phyloP scores from a whole-genome alignment of 2,329 filamentous ascomycete species.

The Xylariales sp. region DNA sequence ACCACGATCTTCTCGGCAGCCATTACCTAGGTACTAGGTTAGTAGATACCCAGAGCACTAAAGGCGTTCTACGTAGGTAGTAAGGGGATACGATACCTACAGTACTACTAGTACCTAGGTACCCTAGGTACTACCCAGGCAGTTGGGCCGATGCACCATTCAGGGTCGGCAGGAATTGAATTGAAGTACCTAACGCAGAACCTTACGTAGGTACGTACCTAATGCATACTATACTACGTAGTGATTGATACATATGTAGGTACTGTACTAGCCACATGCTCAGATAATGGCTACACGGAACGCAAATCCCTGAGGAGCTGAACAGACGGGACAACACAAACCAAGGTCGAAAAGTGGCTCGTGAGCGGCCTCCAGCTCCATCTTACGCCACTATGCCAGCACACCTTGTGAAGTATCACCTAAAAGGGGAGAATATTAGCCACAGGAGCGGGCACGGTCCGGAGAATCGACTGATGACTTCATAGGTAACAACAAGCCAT shows the following conservation, averaged over 20 bases:
- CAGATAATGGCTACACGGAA: background rate
- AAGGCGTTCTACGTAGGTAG: too few relatives aligned
- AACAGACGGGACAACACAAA: conserved; percentile 22
- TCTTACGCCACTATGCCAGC: conserved; percentile 30
- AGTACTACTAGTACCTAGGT: too few relatives aligned
- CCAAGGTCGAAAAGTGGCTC: conserved; percentile 25
- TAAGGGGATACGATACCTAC: too few relatives aligned
- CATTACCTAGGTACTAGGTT: background rate
- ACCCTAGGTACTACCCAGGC: too few relatives aligned
- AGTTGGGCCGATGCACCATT: too few relatives aligned
- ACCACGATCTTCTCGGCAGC: background rate
- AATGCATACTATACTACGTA: too few relatives aligned
- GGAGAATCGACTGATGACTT: conserved; percentile 31
- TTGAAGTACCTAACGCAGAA: too few relatives aligned
- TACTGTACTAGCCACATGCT: background rate
- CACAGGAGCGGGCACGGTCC: conserved; percentile 33
- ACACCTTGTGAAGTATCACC: conserved; percentile 15
- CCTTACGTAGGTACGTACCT: too few relatives aligned
- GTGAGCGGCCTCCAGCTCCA: conserved; percentile 37
- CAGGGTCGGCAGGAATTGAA: too few relatives aligned
- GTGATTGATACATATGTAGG: background rate
- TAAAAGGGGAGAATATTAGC: conserved; percentile 10
- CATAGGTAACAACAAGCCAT: conserved; percentile 20
- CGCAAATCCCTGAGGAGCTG: conserved; percentile 35
- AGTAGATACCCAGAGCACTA: background rate